These are phyloP conservation scores for Auriscalpium vulgare DNA, from an alignment of 768 basidiomycete species.

Conservation along the genomic window DNA sequence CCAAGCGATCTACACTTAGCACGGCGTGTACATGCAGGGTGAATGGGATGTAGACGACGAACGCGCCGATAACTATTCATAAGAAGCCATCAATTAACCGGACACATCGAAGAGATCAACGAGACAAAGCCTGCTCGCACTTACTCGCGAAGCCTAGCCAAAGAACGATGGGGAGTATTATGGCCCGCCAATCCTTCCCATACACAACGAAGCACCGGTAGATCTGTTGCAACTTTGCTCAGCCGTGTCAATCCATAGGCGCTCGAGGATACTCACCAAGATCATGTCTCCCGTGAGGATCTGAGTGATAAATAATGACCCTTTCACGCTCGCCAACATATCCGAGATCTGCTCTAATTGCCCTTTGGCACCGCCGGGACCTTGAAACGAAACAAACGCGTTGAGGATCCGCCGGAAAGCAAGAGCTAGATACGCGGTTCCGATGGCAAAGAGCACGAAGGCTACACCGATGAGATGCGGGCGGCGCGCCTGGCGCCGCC, in stretches of 20 bases:
- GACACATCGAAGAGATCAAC: not conserved
- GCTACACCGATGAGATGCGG: constrained; percentile 28
- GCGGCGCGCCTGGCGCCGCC: not conserved
- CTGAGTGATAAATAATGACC: constrained; percentile 32
- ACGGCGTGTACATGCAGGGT: not conserved
- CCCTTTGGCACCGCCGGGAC: constrained; percentile 20
- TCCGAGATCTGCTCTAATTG: constrained; percentile 29
- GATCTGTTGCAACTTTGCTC: constrained; percentile 1
- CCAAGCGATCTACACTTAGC: not conserved
- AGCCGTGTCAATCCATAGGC: too few relatives aligned
- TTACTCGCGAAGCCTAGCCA: constrained; percentile 14
- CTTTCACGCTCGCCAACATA: constrained; percentile 37
- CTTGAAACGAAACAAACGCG: constrained; percentile 29
- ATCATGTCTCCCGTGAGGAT: constrained; percentile 37
- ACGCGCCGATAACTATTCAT: constrained; percentile 3
- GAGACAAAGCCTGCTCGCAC: constrained; percentile 3
- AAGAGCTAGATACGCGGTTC: constrained; percentile 31
- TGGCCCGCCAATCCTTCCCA: constrained; percentile 11
- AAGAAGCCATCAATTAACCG: too few relatives aligned
- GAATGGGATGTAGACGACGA: constrained; percentile 8
- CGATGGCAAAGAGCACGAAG: constrained; percentile 32
- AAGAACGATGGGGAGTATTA: constrained; percentile 13
- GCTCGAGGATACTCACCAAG: constrained; percentile 21
- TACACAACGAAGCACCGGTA: constrained; percentile 22
- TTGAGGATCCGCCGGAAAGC: constrained; percentile 34